Evolutionary conservation across 208 protist species (phyloP).

Genomic region (Endotrypanum monterogeii): DNA sequence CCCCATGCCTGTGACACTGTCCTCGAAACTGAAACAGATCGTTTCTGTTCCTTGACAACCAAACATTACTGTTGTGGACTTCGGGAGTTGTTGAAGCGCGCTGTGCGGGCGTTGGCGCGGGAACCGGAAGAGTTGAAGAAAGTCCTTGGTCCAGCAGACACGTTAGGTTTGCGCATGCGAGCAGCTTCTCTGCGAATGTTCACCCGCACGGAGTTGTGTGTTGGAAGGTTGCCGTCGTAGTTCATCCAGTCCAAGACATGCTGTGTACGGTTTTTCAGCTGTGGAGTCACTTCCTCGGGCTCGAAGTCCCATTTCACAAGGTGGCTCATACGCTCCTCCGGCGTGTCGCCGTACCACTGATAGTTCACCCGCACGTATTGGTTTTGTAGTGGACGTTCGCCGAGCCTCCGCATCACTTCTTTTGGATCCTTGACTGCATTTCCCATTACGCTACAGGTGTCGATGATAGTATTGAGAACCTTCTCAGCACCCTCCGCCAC

Average conservation of each 20-base stretch:
- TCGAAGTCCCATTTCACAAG: conserved; percentile 89
- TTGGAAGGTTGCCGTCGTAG: conserved; percentile 86
- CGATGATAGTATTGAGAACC: conserved; percentile 60
- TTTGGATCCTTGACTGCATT: conserved; percentile 60
- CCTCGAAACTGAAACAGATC: not conserved
- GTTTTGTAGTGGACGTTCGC: conserved; percentile 88
- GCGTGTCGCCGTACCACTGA: conserved; percentile 92
- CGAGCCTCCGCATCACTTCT: conserved; percentile 65
- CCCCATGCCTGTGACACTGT: not conserved
- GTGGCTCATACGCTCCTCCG: conserved; percentile 85
- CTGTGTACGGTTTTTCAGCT: conserved; percentile 59
- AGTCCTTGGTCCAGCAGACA: conserved; percentile 48
- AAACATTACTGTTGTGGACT: not conserved
- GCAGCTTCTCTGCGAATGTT: conserved; percentile 73
- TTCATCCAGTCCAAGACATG: conserved; percentile 87
- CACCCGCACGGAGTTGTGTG: conserved; percentile 69
- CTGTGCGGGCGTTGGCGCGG: conserved; percentile 72
- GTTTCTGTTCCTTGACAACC: not conserved
- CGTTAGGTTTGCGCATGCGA: conserved; percentile 63
- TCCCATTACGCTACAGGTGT: conserved; percentile 61
- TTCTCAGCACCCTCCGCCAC: conserved; percentile 41
- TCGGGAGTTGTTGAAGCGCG: conserved; percentile 52
- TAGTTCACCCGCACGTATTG: conserved; percentile 91
- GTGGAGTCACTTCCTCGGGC: conserved; percentile 45
- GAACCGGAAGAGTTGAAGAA: conserved; percentile 89